Evolutionary conservation across 73 alveolate species (phyloP).

Genomic region (Uronychia binucleata): DNA sequence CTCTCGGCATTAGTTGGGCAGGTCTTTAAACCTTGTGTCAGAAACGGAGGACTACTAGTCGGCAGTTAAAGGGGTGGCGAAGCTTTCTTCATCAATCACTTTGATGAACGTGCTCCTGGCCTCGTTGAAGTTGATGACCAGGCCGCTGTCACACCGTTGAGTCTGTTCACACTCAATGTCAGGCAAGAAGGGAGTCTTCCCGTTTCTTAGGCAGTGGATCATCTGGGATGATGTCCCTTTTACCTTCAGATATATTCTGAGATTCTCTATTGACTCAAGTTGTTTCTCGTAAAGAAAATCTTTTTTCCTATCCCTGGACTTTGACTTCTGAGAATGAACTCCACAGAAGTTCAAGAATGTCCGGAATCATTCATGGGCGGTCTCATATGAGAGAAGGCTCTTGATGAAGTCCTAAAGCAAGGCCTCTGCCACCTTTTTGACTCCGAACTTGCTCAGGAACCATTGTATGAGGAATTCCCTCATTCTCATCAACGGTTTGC

Average conservation of each 20-base stretch:
- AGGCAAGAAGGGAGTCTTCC: slow-evolving; percentile 52
- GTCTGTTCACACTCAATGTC: slow-evolving; percentile 40
- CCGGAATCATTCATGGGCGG: slow-evolving; percentile 42
- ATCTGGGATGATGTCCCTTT: too few relatives aligned
- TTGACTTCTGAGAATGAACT: slow-evolving; percentile 32
- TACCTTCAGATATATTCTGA: slow-evolving; percentile 51
- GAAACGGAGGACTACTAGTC: not conserved
- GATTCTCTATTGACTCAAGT: slow-evolving; percentile 55
- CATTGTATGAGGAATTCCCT: slow-evolving; percentile 50
- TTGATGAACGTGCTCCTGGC: slow-evolving; percentile 22
- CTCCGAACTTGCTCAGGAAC: slow-evolving; percentile 56
- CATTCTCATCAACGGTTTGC: slow-evolving; percentile 22
- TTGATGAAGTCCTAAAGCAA: slow-evolving; percentile 42
- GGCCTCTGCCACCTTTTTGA: slow-evolving; percentile 42
- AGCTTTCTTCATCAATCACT: slow-evolving; percentile 27
- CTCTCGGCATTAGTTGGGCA: slow-evolving; percentile 19
- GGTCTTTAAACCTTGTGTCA: slow-evolving; percentile 3
- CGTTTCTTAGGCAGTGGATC: slow-evolving; percentile 32
- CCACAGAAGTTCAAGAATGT: slow-evolving; percentile 63
- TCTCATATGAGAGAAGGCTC: slow-evolving; percentile 27
- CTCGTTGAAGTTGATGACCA: slow-evolving; percentile 43
- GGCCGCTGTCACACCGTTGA: slow-evolving; percentile 44
- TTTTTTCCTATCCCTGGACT: slow-evolving; percentile 30
- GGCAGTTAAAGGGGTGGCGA: not conserved
- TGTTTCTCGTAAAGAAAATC: slow-evolving; percentile 44